Conservation (phyloP, 2,329 filamentous ascomycete species). For the Aspergillus fijiensis region DNA sequence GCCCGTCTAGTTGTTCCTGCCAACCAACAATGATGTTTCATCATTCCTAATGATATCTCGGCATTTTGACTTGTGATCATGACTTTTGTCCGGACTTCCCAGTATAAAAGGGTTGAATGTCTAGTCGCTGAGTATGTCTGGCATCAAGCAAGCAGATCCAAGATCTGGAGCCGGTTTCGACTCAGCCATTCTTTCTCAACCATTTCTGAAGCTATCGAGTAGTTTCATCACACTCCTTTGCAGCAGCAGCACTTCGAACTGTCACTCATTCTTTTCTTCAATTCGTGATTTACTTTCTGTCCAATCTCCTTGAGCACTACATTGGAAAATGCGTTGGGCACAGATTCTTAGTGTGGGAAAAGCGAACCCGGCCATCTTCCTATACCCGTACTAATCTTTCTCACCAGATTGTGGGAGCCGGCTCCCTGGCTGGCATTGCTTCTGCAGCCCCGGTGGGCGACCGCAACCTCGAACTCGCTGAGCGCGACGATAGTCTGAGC, state of each 20-base stretch:
- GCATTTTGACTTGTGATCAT: not conserved
- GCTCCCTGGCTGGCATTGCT: not conserved
- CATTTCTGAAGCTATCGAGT: not conserved
- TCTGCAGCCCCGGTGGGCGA: not conserved
- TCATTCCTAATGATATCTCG: not conserved
- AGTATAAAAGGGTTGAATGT: not conserved
- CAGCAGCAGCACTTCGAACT: not conserved
- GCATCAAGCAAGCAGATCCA: not conserved
- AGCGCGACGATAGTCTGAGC: not conserved
- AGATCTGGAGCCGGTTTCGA: conserved; percentile 2
- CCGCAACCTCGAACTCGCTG: not conserved
- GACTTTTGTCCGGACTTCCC: not conserved
- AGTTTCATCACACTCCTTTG: conserved; percentile 4
- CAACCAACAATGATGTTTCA: not conserved
- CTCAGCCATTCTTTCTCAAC: not conserved
- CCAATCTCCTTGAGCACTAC: not conserved
- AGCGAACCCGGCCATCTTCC: too few species aligned
- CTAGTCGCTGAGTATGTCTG: not conserved
- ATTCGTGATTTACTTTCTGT: not conserved
- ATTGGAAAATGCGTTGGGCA: conserved; percentile 3
- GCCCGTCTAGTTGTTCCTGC: not conserved
- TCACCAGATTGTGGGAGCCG: not conserved
- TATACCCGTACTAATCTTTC: too few species aligned
- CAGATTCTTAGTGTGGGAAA: not conserved
- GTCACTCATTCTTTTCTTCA: not conserved